These are phyloP conservation scores for Blumeriella jaapii DNA, from an alignment of 2,329 filamentous ascomycete species.

Conservation along the genomic window DNA sequence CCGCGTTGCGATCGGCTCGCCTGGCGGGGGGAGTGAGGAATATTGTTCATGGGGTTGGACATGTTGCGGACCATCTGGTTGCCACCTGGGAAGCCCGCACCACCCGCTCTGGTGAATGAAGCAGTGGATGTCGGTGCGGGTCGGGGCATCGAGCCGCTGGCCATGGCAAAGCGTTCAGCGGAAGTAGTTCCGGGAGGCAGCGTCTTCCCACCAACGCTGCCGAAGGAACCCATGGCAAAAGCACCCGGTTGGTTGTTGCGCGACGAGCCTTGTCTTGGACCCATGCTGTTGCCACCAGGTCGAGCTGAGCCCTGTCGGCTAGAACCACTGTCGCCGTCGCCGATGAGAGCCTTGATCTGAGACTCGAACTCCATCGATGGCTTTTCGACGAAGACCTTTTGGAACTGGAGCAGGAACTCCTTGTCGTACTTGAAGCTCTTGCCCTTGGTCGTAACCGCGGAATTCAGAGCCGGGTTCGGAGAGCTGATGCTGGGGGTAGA, in stretches of 20 bases:
- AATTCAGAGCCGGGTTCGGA: constrained; percentile 84
- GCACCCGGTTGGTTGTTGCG: constrained; percentile 39
- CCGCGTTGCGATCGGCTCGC: constrained; percentile 48
- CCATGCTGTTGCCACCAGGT: constrained; percentile 37
- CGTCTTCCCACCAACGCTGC: constrained; percentile 40
- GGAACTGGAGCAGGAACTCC: constrained; percentile 91
- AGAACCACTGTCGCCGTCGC: constrained; percentile 58
- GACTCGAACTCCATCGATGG: constrained; percentile 87
- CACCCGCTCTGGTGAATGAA: constrained; percentile 48
- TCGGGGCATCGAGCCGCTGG: constrained; percentile 40
- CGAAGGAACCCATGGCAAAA: constrained; percentile 63
- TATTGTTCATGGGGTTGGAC: constrained; percentile 45
- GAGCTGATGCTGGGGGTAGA: constrained; percentile 82
- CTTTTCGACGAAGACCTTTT: constrained; percentile 92
- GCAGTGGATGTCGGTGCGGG: constrained; percentile 43
- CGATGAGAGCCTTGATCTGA: constrained; percentile 78
- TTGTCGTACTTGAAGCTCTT: constrained; percentile 90
- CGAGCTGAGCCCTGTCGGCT: constrained; percentile 50
- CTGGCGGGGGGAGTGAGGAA: constrained; percentile 58
- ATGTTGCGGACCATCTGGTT: constrained; percentile 54
- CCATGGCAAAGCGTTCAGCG: constrained; percentile 60
- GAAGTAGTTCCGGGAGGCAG: constrained; percentile 70
- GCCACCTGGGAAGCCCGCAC: constrained; percentile 47
- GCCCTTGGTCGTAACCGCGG: constrained; percentile 64
- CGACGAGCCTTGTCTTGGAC: constrained; percentile 38